These are phyloP conservation scores for Peronospora destructor DNA, from an alignment of 352 stramenopile genomes.

Conservation along the genomic window DNA sequence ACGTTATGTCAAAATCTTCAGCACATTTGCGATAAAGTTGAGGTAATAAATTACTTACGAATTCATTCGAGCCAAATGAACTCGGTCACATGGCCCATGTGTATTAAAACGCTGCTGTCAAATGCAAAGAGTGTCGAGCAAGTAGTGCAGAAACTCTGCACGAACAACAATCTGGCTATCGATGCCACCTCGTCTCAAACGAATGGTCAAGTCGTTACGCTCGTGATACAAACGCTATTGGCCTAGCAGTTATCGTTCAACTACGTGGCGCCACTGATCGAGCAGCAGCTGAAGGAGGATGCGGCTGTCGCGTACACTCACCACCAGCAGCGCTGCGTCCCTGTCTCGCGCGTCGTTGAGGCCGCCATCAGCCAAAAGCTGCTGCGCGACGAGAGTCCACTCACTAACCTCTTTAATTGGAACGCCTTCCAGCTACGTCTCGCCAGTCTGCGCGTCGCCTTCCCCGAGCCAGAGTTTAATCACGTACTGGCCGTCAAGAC, in stretches of 20 bases:
- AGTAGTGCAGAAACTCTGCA: conserved; percentile 27
- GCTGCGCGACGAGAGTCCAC: conserved; percentile 46
- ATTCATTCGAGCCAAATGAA: conserved; percentile 15
- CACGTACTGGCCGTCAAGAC: conserved; percentile 76
- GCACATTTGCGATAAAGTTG: too few relatives aligned
- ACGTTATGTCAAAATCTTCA: too few relatives aligned
- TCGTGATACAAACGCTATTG: conserved; percentile 32
- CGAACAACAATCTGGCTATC: conserved; percentile 21
- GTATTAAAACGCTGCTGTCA: conserved; percentile 19
- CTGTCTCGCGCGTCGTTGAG: conserved; percentile 40
- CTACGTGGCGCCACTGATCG: conserved; percentile 47
- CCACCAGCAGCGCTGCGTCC: conserved; percentile 30
- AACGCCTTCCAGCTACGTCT: conserved; percentile 55
- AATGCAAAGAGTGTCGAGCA: conserved; percentile 15
- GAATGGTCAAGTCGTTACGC: conserved; percentile 18
- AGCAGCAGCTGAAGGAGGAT: conserved; percentile 31
- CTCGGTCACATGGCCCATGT: conserved; percentile 20
- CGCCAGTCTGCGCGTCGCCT: conserved; percentile 41
- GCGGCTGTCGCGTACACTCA: conserved; percentile 18
- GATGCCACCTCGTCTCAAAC: conserved; percentile 12
- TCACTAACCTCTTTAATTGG: conserved; percentile 62
- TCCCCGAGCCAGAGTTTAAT: conserved; percentile 61
- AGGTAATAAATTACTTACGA: too few relatives aligned
- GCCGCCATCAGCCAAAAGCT: conserved; percentile 42
- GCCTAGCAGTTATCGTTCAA: conserved; percentile 7